Conservation (phyloP, 108 stramenopile species). For the Cyclotella sp. region DNA sequence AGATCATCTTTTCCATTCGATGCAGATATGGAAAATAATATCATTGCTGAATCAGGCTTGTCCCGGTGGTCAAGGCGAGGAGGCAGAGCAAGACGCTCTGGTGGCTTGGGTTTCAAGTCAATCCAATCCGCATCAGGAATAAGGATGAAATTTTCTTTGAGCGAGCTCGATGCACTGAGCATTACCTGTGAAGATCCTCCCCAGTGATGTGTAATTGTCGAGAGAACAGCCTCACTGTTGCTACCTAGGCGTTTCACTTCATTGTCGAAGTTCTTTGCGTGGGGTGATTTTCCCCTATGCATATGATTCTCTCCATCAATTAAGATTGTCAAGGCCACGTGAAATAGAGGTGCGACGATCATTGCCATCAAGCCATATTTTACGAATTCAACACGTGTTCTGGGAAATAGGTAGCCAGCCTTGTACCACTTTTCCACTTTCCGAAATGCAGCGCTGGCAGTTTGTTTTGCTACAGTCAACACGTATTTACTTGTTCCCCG, state of each 20-base stretch:
- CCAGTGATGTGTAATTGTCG: background rate
- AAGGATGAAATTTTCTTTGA: constrained; percentile 40
- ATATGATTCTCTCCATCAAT: background rate
- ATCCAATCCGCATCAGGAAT: constrained; percentile 45
- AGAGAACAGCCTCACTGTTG: background rate
- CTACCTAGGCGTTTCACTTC: constrained; percentile 8
- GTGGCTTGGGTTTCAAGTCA: constrained; percentile 36
- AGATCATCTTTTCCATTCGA: constrained; percentile 5
- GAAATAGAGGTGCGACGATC: constrained; percentile 30
- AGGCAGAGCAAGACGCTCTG: constrained; percentile 39
- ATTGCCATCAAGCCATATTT: constrained; percentile 26
- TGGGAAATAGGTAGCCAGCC: constrained; percentile 13
- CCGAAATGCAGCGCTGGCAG: background rate
- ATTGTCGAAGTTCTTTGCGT: background rate
- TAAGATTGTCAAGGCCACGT: constrained; percentile 11
- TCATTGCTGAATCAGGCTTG: constrained; percentile 11
- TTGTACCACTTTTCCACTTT: constrained; percentile 28
- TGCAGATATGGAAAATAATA: constrained; percentile 31
- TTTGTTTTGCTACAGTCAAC: background rate
- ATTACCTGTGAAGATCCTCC: constrained; percentile 42
- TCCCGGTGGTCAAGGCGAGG: constrained; percentile 24
- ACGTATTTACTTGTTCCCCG: background rate
- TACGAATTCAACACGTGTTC: constrained; percentile 23
- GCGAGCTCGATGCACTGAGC: constrained; percentile 40
- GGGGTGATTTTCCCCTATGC: background rate